Evolutionary conservation across 2,329 filamentous ascomycete species (phyloP).

Genomic region (Fusarium austroafricanum): DNA sequence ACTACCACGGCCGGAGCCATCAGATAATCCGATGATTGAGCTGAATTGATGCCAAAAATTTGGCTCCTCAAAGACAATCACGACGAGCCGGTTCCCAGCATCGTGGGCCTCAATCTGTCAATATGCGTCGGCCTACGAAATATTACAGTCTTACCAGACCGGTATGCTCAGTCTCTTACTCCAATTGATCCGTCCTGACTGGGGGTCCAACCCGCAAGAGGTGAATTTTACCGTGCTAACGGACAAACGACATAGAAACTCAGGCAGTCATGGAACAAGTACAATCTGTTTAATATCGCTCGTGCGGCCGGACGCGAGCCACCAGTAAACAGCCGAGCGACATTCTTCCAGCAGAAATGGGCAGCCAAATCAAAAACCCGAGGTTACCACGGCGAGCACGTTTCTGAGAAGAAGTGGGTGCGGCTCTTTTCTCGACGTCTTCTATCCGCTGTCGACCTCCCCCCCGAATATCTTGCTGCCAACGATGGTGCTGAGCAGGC

Average conservation of each 20-base stretch:
- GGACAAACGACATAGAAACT: conserved; percentile 73
- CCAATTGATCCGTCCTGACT: conserved; percentile 6
- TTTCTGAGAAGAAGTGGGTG: conserved; percentile 92
- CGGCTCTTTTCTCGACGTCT: conserved; percentile 89
- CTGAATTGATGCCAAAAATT: conserved; percentile 48
- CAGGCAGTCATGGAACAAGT: conserved; percentile 97
- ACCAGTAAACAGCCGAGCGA: conserved; percentile 57
- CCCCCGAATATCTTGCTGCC: conserved; percentile 79
- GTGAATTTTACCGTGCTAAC: conserved; percentile 34
- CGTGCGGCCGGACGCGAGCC: conserved; percentile 50
- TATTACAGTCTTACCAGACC: conserved; percentile 75
- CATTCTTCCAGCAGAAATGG: conserved; percentile 99
- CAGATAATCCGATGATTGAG: conserved; percentile 48
- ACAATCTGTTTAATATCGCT: conserved; percentile 91
- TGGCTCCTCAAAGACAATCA: conserved; percentile 44
- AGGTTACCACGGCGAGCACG: conserved; percentile 93
- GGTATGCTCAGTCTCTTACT: conserved; percentile 59
- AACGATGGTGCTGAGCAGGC: conserved; percentile 87
- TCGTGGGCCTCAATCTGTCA: conserved; percentile 50
- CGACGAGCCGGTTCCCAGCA: conserved; percentile 43
- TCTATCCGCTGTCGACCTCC: conserved; percentile 86
- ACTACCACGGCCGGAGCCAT: conserved; percentile 30
- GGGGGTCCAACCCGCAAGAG: conserved; percentile 1
- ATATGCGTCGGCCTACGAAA: conserved; percentile 67
- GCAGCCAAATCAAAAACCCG: conserved; percentile 83